A percentile compares a stretch with the other conserved stretches of the same genome.
Evolutionary conservation across 2,329 filamentous ascomycete species (phyloP).

Genomic region (Acrocalymma vagum): DNA sequence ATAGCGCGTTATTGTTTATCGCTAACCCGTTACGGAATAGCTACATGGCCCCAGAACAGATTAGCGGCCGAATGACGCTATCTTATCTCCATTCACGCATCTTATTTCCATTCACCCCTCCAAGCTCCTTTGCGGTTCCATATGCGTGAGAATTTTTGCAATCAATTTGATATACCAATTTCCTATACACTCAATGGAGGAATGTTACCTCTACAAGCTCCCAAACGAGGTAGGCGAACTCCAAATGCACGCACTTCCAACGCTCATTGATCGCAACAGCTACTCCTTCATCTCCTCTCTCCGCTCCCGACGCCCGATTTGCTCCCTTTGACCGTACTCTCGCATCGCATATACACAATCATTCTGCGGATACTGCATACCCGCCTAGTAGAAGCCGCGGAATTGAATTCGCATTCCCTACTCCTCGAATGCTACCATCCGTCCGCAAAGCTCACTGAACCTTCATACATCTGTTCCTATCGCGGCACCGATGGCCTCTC

Average conservation of each 20-base stretch:
- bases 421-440: conserved; percentile 84
- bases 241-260: not conserved
- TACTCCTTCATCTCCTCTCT: conserved; percentile 55
- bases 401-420: conserved; percentile 69
- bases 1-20: conserved; percentile 31
- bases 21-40: conserved; percentile 25
- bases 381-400: conserved; percentile 67
- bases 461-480: conserved; percentile 74
- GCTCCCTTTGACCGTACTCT: conserved; percentile 66
- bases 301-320: conserved; percentile 52
- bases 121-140: not conserved
- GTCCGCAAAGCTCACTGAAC: conserved; percentile 71
- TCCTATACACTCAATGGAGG: conserved; percentile 22
- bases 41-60: conserved; percentile 11
- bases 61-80: conserved; percentile 34
- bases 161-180: conserved; percentile 3
- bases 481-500: conserved; percentile 70
- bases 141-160: conserved; percentile 1
- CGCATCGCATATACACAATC: conserved; percentile 69
- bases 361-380: conserved; percentile 71
- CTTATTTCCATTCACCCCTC: conserved; percentile 26
- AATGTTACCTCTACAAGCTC: conserved; percentile 44
- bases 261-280: conserved; percentile 31
- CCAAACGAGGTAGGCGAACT: conserved; percentile 44
- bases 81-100: conserved; percentile 31